Percentiles rank a stretch among this genome's conserved stretches.
phyloP scores from a whole-genome alignment of 1,284 basidiomycete genomes.

The Takashimella tepidaria region DNA sequence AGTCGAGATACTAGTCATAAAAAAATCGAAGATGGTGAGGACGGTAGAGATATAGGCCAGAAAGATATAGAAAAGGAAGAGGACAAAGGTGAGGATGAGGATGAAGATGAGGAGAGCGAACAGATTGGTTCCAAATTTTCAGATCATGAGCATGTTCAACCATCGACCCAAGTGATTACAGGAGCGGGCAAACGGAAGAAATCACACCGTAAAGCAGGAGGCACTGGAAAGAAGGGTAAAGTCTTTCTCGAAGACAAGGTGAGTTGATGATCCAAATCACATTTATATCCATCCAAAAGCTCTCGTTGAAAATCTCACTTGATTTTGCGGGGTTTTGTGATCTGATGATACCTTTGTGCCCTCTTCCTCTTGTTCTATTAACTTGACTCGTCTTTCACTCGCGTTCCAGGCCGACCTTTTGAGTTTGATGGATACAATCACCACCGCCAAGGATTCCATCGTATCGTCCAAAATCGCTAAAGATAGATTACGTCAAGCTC shows the following conservation, averaged over 20 bases:
- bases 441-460: slow-evolving; percentile 21
- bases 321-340: no score
- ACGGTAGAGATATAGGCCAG: background rate
- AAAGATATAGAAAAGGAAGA: background rate
- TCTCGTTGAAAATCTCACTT: no score
- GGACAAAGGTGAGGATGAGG: background rate
- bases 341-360: no score
- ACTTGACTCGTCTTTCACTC: background rate
- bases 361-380: background rate
- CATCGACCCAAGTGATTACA: no score
- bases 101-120: background rate
- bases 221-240: slow-evolving; percentile 43
- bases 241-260: slow-evolving; percentile 45
- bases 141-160: background rate
- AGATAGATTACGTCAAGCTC: slow-evolving; percentile 6
- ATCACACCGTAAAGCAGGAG: slow-evolving; percentile 28
- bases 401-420: slow-evolving; percentile 27
- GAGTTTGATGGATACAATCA: slow-evolving; percentile 25
- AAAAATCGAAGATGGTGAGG: background rate
- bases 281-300: no score
- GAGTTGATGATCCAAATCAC: slow-evolving; percentile 8
- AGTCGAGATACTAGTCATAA: no score
- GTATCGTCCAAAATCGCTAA: slow-evolving; percentile 16
- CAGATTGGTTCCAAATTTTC: background rate
- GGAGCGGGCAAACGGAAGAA: slow-evolving; percentile 1